phyloP scores from a whole-genome alignment of 176 grass and related monocot genomes.

The Carex kokanica region DNA sequence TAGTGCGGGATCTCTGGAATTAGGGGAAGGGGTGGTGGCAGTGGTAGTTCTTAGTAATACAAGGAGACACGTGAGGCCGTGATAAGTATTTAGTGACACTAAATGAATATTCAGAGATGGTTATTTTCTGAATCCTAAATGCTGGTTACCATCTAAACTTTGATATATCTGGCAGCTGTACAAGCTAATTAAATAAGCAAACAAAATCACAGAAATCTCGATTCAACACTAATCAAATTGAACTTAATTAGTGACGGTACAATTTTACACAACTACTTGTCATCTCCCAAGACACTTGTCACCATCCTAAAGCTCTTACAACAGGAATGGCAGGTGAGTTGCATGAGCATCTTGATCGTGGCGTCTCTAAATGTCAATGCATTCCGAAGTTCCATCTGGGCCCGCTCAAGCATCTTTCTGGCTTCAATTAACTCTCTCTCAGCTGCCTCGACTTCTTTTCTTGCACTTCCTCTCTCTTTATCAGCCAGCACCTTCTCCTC shows the following conservation, averaged over 20 bases:
- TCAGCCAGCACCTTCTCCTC: slow-evolving; percentile 14
- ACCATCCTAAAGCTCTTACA: slow-evolving; percentile 9
- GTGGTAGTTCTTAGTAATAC: no score
- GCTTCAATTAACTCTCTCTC: slow-evolving; percentile 18
- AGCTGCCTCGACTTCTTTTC: slow-evolving; percentile 23
- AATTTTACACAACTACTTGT: neutral
- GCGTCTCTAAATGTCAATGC: slow-evolving; percentile 24
- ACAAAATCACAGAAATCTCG: neutral
- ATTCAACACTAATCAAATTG: neutral
- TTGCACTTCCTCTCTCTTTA: slow-evolving; percentile 24
- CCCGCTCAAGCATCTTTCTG: slow-evolving; percentile 18
- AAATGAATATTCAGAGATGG: neutral
- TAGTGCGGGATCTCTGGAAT: no score
- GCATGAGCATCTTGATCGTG: slow-evolving; percentile 21
- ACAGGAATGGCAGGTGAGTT: slow-evolving; percentile 23
- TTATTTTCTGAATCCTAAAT: neutral
- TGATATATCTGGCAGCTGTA: neutral
- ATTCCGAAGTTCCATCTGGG: slow-evolving; percentile 16
- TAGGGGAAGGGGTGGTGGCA: no score
- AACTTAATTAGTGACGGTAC: neutral
- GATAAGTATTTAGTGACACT: neutral
- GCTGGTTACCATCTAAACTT: neutral
- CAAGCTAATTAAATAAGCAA: neutral
- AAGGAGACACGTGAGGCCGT: neutral
- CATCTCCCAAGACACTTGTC: slow-evolving; percentile 3